Evolutionary conservation across 2,329 filamentous ascomycete species (phyloP), one percentile per base, ranked within the genome.

Genomic region (Endoconidiophora laricicola): DNA sequence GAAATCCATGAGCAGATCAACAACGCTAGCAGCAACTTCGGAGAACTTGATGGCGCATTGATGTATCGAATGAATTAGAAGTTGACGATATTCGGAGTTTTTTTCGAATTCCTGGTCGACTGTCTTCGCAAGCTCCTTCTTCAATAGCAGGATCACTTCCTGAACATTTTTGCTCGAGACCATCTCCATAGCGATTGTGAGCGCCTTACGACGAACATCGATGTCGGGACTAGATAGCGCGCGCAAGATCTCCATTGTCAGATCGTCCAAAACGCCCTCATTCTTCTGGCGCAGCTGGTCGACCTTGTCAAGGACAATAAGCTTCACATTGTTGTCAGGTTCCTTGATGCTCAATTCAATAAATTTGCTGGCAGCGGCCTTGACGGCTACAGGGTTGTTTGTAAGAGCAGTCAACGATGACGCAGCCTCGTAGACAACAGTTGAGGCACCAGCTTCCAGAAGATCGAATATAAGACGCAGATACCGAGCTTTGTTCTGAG

Each of bases 31-130:
- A 23, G 91, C 91, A 55, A 98, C 90, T 66, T 98, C 90, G 9
- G 91, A 96, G 70, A 96, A 96, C 63, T 94, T 95, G 72, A 98
- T 96, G 58, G 91, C 91, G 65, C 91, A 96, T 63, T 93, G 87
- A 65, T 98, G 91, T 61, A 98, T 98, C 37, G 88, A 86, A 65
- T 95, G 87, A 57, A 98, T 96, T 54, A 98, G 74, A 6, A 98
- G 75, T 60, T 93, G 88, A 58, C 91, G 83, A 66, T 95, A 95
- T 66, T 94, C 88, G 61, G 79, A 79, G 66, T 93, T 94, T 78
- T 96, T 96, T 70, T 98, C 91, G 67, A 95, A 96, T 65, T 95
- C 88, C 65, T 96, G 88, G 60, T 98, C 88, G 41, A 96, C 86
- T 0, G 91, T 98, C 74, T 96, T 98, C 55, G 86, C 81, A 24